These are phyloP conservation scores for Pseudocohnilembus persalinus DNA, from an alignment of 169 alveolate species.

Conservation along the genomic window DNA sequence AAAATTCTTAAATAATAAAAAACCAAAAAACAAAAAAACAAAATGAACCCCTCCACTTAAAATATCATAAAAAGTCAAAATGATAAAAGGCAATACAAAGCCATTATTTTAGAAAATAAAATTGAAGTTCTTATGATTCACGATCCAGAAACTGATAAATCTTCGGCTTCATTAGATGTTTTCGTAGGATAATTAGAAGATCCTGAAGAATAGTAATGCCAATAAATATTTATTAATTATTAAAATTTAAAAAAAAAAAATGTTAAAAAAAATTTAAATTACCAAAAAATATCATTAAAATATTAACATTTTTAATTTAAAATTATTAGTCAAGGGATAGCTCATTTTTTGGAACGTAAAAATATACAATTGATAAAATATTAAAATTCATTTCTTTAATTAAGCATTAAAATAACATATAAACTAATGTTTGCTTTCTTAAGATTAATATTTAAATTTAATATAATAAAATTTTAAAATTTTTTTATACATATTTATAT, in stretches of 20 bases:
- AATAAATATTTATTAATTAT: no score
- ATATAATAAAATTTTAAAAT: no score
- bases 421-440: no score
- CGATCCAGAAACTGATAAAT: slow-evolving; percentile 64
- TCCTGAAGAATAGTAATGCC: slow-evolving; percentile 69
- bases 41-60: not conserved
- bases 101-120: slow-evolving; percentile 38
- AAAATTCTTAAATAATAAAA: no score
- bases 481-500: not conserved
- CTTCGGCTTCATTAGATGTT: slow-evolving; percentile 76
- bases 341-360: slow-evolving; percentile 90
- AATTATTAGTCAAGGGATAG: slow-evolving; percentile 76
- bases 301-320: no score
- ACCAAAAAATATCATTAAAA: no score
- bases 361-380: no score
- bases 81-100: slow-evolving; percentile 51
- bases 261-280: no score
- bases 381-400: no score
- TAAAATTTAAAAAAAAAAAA: no score
- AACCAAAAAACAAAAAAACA: not conserved
- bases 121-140: slow-evolving; percentile 47
- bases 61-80: slow-evolving; percentile 25
- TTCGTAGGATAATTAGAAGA: slow-evolving; percentile 82
- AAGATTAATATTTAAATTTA: no score
- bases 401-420: no score